Evolutionary conservation across 1,284 basidiomycete genomes (phyloP), one percentile per base, ranked within the genome.

Genomic region (Meripilus lineatus): DNA sequence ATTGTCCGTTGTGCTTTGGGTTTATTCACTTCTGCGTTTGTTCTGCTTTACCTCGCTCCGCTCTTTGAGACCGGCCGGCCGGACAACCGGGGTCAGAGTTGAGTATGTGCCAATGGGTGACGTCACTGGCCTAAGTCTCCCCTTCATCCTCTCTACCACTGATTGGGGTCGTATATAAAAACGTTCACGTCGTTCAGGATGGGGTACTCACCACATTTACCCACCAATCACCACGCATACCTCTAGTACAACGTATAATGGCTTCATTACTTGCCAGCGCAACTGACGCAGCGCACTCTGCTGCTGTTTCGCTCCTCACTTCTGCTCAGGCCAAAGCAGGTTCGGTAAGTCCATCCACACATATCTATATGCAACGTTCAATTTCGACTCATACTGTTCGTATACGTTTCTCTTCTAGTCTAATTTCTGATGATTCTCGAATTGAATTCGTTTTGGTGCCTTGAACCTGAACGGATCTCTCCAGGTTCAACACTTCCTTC

Each of bases 281-380:
- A 25, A 70, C 74, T 11, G 64, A 71, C 41, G 68, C 74, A 35
- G 79, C 80, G 1, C 81, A 84, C 55, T 67, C 68, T 32, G 66
- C 76, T 24, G 73, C 71, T 28, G 66, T 77, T 3, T 67, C 67
- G 7, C 61, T 84, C 23, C 69, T 79, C 42, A 60, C 71, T 10
- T 54, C 63, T 14, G 54, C 68, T 1, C 75, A 76, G 56, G 71
- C 80, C 51, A 67, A 73, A 50, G 64, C 69, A 20, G 81, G 80
- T 50, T 32, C 21, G 49, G 38, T 42, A 17, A 30, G 36, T 32
- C 14, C 5, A 21, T 20, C 43, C 8, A 15, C 11, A 40, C 15
- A 20, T n/a, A n/a, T n/a, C 23, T 39, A 23, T 11, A 24, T 34
- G 42, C 23, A 15, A 5, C 20, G 5, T n/a, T n/a, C n/a, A n/a